phyloP scores from a whole-genome alignment of 345 rosid genomes.

The Balakata baccata region DNA sequence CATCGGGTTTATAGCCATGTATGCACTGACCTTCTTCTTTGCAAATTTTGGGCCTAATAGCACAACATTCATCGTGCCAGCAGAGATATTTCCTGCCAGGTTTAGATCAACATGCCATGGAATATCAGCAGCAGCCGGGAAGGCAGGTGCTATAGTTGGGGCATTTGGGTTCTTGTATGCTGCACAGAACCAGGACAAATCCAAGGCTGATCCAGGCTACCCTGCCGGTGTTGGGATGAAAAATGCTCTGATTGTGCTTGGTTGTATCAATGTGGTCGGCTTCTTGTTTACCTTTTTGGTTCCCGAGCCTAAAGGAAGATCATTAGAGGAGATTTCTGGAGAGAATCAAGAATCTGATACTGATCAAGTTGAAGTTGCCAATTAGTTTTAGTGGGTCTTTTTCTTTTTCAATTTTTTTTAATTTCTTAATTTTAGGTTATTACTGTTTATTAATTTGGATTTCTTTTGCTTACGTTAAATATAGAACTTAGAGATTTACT shows the following conservation, averaged over 20 bases:
- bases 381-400: too few relatives aligned
- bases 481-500: too few relatives aligned
- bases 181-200: constrained; percentile 25
- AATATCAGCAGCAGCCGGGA: constrained; percentile 21
- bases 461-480: too few relatives aligned
- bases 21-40: constrained; percentile 9
- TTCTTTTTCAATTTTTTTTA: too few relatives aligned
- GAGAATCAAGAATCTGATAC: constrained; percentile 1
- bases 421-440: too few relatives aligned
- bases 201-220: constrained; percentile 19
- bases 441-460: too few relatives aligned
- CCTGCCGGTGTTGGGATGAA: constrained; percentile 23
- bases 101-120: constrained; percentile 15
- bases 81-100: constrained; percentile 15
- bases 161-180: constrained; percentile 32
- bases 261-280: constrained; percentile 28
- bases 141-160: constrained; percentile 16
- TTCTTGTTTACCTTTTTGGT: constrained; percentile 34
- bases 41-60: constrained; percentile 21
- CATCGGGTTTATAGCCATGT: constrained; percentile 1
- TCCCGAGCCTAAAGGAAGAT: constrained; percentile 11
- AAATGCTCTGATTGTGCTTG: constrained; percentile 18
- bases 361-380: background rate
- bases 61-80: constrained; percentile 14
- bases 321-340: constrained; percentile 14